Conservation (phyloP, 2,329 filamentous ascomycete genomes). For the Penicillium griseofulvum region DNA sequence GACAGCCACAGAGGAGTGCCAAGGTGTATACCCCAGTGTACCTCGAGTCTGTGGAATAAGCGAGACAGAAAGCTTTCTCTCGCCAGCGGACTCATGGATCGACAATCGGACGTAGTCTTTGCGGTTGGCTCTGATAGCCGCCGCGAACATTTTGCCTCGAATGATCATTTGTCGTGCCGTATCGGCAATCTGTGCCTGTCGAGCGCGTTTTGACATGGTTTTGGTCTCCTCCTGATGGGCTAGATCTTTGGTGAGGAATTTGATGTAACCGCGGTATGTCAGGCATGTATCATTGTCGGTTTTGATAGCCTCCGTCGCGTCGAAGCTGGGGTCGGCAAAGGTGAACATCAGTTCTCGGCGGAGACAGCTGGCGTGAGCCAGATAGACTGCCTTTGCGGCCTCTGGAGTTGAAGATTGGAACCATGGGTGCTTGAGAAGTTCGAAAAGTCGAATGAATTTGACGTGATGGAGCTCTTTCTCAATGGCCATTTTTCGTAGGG, state of each 20-base stretch:
- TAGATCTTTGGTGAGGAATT: conserved; percentile 28
- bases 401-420: conserved; percentile 18
- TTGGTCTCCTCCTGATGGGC: conserved; percentile 18
- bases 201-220: conserved; percentile 18
- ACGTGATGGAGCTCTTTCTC: conserved; percentile 33
- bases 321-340: conserved; percentile 27
- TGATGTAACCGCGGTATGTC: conserved; percentile 31
- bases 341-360: conserved; percentile 26
- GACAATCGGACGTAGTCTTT: conserved; percentile 30
- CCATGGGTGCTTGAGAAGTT: conserved; percentile 34
- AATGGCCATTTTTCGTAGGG: conserved; percentile 36
- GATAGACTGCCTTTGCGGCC: conserved; percentile 24
- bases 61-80: conserved; percentile 28
- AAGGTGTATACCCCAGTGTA: conserved; percentile 30
- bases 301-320: conserved; percentile 26
- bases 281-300: conserved; percentile 29
- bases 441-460: conserved; percentile 39
- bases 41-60: conserved; percentile 26
- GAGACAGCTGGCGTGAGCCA: conserved; percentile 27
- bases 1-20: conserved; percentile 37
- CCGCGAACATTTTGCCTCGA: conserved; percentile 29
- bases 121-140: conserved; percentile 27
- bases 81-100: conserved; percentile 29
- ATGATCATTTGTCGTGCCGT: conserved; percentile 29
- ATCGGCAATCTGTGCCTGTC: conserved; percentile 19